Conservation (phyloP, 495 filamentous ascomycete genomes). For the Hypoxylon lienhwacheense region DNA sequence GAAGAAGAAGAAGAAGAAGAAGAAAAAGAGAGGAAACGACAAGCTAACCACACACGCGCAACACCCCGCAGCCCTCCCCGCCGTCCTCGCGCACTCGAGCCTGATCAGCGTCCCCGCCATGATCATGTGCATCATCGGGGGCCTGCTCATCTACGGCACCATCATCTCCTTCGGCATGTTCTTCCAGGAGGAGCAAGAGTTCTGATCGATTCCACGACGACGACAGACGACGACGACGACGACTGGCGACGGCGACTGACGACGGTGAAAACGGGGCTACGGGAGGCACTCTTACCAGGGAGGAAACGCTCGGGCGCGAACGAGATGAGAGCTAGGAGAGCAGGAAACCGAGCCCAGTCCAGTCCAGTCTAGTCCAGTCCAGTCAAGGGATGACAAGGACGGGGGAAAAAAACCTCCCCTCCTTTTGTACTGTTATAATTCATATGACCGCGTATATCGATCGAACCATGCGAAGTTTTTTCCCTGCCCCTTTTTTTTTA, state of each 20-base stretch:
- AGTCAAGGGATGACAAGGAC: too few species aligned
- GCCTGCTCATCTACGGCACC: slow-evolving; percentile 92
- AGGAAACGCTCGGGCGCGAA: too few species aligned
- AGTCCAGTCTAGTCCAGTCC: too few species aligned
- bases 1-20: background rate
- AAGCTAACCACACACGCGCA: slow-evolving; percentile 5
- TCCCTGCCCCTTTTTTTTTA: too few species aligned
- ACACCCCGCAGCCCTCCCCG: slow-evolving; percentile 72
- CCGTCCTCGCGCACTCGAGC: slow-evolving; percentile 79
- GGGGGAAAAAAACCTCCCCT: too few species aligned
- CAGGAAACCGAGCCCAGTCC: too few species aligned
- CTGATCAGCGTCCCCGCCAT: slow-evolving; percentile 82
- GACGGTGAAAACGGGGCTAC: background rate
- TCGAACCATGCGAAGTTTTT: too few species aligned
- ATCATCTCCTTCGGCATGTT: slow-evolving; percentile 98
- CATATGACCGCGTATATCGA: too few species aligned
- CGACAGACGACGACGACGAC: background rate
- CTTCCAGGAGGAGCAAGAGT: slow-evolving; percentile 95
- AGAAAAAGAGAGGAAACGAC: too few species aligned
- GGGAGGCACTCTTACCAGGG: too few species aligned
- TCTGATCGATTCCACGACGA: slow-evolving; percentile 34
- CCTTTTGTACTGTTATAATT: too few species aligned
- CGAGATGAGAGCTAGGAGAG: too few species aligned
- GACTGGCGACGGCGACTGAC: background rate
- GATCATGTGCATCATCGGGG: slow-evolving; percentile 92